Evolutionary conservation across 2,329 filamentous ascomycete genomes (phyloP).

Genomic region (Bipolaris cookei): DNA sequence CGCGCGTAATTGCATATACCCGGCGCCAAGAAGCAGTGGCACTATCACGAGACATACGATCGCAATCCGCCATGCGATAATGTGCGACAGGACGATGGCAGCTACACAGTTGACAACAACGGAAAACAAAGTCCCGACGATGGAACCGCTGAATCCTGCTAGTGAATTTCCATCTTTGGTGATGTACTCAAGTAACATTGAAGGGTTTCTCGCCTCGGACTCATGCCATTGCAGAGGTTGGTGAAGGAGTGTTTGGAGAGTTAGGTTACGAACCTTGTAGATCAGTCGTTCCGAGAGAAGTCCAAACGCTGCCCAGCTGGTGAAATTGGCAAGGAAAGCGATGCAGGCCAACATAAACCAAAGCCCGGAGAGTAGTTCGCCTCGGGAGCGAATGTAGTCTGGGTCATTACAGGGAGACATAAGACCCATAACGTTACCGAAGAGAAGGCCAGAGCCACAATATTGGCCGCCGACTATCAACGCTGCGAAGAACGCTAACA

Average conservation of each 20-base stretch:
- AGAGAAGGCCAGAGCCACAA: slow-evolving; percentile 64
- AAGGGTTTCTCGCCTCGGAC: slow-evolving; percentile 66
- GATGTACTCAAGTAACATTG: slow-evolving; percentile 69
- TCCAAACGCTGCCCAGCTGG: slow-evolving; percentile 65
- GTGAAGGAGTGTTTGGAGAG: slow-evolving; percentile 68
- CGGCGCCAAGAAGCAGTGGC: slow-evolving; percentile 71
- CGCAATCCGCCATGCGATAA: slow-evolving; percentile 78
- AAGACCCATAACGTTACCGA: slow-evolving; percentile 65
- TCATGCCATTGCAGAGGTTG: slow-evolving; percentile 76
- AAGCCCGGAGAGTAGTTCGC: slow-evolving; percentile 63
- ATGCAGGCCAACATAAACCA: slow-evolving; percentile 67
- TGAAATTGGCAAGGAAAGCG: slow-evolving; percentile 66
- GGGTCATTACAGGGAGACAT: slow-evolving; percentile 61
- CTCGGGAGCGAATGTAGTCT: slow-evolving; percentile 56
- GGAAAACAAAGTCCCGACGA: slow-evolving; percentile 72
- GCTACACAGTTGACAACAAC: slow-evolving; percentile 71
- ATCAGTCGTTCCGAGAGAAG: slow-evolving; percentile 68
- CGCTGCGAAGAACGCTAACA: slow-evolving; percentile 59
- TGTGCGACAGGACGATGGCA: slow-evolving; percentile 71
- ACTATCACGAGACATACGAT: slow-evolving; percentile 73
- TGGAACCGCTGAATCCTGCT: slow-evolving; percentile 72
- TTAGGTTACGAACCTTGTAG: slow-evolving; percentile 67
- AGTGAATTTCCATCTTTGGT: slow-evolving; percentile 72
- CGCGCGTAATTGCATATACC: slow-evolving; percentile 70
- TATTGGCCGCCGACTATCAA: slow-evolving; percentile 64